A percentile compares a stretch with the other conserved stretches of the same genome.
phyloP scores from a whole-genome alignment of 2,329 filamentous ascomycete genomes.

The Lasiodiplodia sp. region DNA sequence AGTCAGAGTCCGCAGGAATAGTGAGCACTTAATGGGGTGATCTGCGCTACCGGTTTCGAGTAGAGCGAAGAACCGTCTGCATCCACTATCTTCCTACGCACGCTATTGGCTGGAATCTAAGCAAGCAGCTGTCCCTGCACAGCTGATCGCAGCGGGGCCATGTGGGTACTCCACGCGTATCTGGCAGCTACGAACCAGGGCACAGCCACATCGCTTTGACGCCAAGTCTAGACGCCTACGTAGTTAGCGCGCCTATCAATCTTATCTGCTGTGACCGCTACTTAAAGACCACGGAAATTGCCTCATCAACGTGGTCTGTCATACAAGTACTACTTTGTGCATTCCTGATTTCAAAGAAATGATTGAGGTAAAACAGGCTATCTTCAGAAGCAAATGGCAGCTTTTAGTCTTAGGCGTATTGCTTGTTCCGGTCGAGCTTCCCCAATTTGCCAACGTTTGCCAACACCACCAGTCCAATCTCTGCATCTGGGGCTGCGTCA shows the following conservation, averaged over 20 bases:
- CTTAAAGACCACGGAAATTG: too few relatives aligned
- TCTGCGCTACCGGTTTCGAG: background rate
- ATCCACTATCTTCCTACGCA: background rate
- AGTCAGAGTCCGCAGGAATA: background rate
- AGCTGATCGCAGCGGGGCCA: background rate
- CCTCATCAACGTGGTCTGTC: too few relatives aligned
- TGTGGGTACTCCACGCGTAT: background rate
- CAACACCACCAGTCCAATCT: too few relatives aligned
- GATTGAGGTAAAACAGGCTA: too few relatives aligned
- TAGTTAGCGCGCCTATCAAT: background rate
- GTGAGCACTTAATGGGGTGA: background rate
- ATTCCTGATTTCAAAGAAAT: too few relatives aligned
- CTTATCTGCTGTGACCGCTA: background rate
- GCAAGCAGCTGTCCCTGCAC: background rate
- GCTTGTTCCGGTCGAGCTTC: too few relatives aligned
- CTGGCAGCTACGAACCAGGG: background rate
- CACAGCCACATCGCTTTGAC: background rate
- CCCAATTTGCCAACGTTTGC: too few relatives aligned
- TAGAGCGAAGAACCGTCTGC: background rate
- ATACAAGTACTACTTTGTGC: too few relatives aligned
- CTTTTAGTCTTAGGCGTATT: too few relatives aligned
- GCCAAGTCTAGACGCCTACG: background rate
- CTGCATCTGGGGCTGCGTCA: too few relatives aligned
- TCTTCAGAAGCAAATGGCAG: too few relatives aligned
- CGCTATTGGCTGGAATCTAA: background rate